A percentile compares a stretch with the other conserved stretches of the same genome.
These are phyloP conservation scores for Pythium angustatum DNA, from an alignment of 352 stramenopile species.

Conservation along the genomic window DNA sequence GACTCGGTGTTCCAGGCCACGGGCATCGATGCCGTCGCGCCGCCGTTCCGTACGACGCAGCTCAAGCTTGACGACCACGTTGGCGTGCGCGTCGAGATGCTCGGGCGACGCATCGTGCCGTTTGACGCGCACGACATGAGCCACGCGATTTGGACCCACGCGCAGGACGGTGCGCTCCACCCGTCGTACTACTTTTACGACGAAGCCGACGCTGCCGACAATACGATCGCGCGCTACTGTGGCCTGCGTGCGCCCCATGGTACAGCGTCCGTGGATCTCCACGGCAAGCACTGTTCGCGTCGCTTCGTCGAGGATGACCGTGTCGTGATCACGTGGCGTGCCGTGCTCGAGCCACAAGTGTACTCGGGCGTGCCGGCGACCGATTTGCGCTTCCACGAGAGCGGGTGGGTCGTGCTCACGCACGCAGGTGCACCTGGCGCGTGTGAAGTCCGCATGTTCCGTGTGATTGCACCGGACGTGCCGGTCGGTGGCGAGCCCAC, in stretches of 20 bases:
- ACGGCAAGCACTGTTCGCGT: conserved; percentile 44
- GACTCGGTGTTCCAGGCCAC: conserved; percentile 15
- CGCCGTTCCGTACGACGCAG: conserved; percentile 25
- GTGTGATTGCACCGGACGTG: conserved; percentile 31
- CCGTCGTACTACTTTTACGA: conserved; percentile 29
- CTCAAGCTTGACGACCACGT: conserved; percentile 29
- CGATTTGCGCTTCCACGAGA: conserved; percentile 14
- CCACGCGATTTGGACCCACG: conserved; percentile 26
- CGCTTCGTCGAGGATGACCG: conserved; percentile 34
- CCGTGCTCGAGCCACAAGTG: conserved; percentile 39
- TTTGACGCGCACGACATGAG: conserved; percentile 36
- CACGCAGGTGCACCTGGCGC: conserved; percentile 1
- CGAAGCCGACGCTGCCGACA: conserved; percentile 26
- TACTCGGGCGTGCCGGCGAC: conserved; percentile 24
- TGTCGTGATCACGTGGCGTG: conserved; percentile 51
- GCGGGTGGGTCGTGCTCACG: conserved; percentile 18
- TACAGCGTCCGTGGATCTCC: conserved; percentile 35
- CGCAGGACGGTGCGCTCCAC: conserved; percentile 16
- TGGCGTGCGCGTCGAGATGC: conserved; percentile 37
- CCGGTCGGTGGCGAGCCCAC: conserved; percentile 32
- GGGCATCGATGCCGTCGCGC: conserved; percentile 15
- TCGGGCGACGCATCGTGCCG: conserved; percentile 33
- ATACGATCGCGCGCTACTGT: conserved; percentile 28
- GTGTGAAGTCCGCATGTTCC: conserved; percentile 20
- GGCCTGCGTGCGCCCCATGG: conserved; percentile 19